These are phyloP conservation scores for Ascochyta koolunga DNA, from an alignment of 2,329 filamentous ascomycete genomes.

Conservation along the genomic window DNA sequence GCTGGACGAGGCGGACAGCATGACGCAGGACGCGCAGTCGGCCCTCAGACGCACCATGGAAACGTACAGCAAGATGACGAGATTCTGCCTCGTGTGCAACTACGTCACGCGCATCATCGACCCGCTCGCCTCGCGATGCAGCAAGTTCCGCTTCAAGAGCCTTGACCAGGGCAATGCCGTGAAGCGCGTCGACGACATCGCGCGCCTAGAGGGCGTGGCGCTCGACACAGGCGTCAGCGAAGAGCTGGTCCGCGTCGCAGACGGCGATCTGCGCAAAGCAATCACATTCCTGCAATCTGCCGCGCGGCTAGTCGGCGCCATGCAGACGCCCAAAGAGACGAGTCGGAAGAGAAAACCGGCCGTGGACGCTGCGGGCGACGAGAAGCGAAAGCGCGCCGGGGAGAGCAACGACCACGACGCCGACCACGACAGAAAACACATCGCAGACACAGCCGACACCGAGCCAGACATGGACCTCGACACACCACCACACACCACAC, in stretches of 20 bases:
- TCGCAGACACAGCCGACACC: slow-evolving; percentile 58
- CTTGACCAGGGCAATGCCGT: slow-evolving; percentile 86
- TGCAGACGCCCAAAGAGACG: slow-evolving; percentile 26
- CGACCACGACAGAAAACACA: too few relatives aligned
- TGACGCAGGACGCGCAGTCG: slow-evolving; percentile 97
- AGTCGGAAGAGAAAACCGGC: slow-evolving; percentile 53
- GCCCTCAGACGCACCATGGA: slow-evolving; percentile 97
- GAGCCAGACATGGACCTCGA: slow-evolving; percentile 60
- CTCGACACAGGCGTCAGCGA: slow-evolving; percentile 82
- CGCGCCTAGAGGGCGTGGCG: slow-evolving; percentile 74
- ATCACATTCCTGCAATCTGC: slow-evolving; percentile 97
- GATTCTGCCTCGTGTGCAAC: slow-evolving; percentile 98
- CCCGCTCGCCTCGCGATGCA: slow-evolving; percentile 88
- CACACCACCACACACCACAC: neutral
- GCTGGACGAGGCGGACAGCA: slow-evolving; percentile 95
- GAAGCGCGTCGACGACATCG: slow-evolving; percentile 81
- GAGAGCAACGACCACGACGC: too few relatives aligned
- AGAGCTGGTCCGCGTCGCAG: slow-evolving; percentile 82
- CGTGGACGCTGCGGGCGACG: too few relatives aligned
- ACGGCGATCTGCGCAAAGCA: slow-evolving; percentile 93
- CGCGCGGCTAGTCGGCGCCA: slow-evolving; percentile 80
- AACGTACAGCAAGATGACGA: slow-evolving; percentile 93
- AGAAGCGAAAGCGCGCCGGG: too few relatives aligned
- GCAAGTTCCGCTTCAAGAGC: slow-evolving; percentile 97
- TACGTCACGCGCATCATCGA: slow-evolving; percentile 99